Evolutionary conservation across 257 asterid species (phyloP), one percentile per base, ranked within the genome.

Genomic region (Mitragyna speciosa): DNA sequence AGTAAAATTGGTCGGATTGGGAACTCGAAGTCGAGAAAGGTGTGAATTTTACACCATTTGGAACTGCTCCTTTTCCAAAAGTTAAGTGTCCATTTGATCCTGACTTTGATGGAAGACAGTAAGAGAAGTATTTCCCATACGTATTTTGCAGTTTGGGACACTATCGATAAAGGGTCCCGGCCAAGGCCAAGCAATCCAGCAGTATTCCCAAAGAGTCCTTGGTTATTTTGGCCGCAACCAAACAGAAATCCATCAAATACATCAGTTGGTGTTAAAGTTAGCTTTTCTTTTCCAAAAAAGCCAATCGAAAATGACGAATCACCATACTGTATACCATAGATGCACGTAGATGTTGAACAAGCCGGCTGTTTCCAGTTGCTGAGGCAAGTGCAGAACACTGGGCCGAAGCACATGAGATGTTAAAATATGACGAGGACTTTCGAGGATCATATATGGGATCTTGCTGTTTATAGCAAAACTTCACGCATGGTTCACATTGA

Each of bases 121-220:
- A 94, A 14, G 97, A 94, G 88, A 94, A 94, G 76, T 83, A 83
- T 71, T 83, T 87, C 0, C 91, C 92, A 16, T 87, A 91, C 15
- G 87, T 89, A 6, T 28, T n/a, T 14, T 0, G 90, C 85, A 22
- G 96, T 90, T 81, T 93, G 98, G 24, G 96, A 90, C 0, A 91
- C 88, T 4, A 93, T 9, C 3, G 98, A 94, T 3, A 88, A 70
- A 3, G 87, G 26, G n/a, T 85, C 85, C 8, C 87, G 78, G 12
- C 97, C 94, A 4, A 94, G 91, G 31, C 97, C 98, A n/a, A 94
- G 30, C 47, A 94, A 5, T 7, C 98, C 98, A 2, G 93, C 91
- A 0, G 92, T 80, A 2, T 31, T 82, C 2, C 94, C 97, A 33
- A 90, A 92, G 64, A 87, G 41, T 0, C 98, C 98, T 15, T 69